A percentile compares a stretch with the other conserved stretches of the same genome.
Evolutionary conservation across 164 flowering plant genomes (phyloP).

Genomic region (Stephania cephalantha): DNA sequence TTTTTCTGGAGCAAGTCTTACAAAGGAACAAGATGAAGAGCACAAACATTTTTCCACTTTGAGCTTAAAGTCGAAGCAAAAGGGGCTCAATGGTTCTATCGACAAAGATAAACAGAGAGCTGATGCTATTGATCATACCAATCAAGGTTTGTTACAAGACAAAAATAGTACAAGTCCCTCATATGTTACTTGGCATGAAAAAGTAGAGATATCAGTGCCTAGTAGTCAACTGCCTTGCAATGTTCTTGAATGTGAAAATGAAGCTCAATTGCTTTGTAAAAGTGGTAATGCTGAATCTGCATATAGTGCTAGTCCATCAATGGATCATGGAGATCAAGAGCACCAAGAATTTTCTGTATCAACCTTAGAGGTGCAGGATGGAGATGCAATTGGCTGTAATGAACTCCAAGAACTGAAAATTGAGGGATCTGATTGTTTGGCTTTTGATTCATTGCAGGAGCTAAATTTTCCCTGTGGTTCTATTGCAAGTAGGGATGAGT

Average conservation of each 20-base stretch:
- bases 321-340: constrained; percentile 31
- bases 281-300: constrained; percentile 32
- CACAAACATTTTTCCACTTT: not conserved
- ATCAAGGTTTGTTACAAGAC: constrained; percentile 23
- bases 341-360: constrained; percentile 26
- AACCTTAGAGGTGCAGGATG: constrained; percentile 17
- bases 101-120: constrained; percentile 21
- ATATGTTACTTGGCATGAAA: constrained; percentile 52
- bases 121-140: constrained; percentile 21
- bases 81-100: constrained; percentile 17
- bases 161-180: constrained; percentile 31
- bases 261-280: constrained; percentile 8
- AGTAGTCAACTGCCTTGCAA: constrained; percentile 1
- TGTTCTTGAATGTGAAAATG: not conserved
- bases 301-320: constrained; percentile 28
- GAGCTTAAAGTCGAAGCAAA: not conserved
- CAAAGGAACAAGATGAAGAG: not conserved
- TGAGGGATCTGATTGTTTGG: constrained; percentile 19
- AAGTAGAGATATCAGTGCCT: constrained; percentile 14
- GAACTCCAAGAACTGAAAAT: constrained; percentile 21
- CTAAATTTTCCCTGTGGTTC: constrained; percentile 31
- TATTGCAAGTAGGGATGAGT: constrained; percentile 47
- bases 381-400: constrained; percentile 24
- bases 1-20: not conserved
- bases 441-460: constrained; percentile 24